Conservation (phyloP, 83 land plant species). For the Diphasiastrum complanatum region DNA sequence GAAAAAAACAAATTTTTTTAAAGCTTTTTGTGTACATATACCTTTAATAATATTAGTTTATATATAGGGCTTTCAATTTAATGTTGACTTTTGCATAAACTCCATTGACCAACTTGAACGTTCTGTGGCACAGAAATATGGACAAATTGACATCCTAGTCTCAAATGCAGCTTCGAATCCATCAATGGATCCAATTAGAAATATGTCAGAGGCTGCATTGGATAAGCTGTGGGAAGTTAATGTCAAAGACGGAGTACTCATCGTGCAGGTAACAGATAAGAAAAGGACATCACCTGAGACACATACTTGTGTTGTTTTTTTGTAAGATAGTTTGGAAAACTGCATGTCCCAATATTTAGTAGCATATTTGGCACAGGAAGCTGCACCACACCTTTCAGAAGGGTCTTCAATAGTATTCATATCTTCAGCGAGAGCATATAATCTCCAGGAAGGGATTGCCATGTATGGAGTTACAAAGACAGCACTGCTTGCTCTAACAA, state of each 20-base stretch:
- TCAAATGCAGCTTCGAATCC: constrained; percentile 3
- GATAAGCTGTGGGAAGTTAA: too few species aligned
- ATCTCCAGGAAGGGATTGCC: not conserved
- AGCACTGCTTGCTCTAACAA: not conserved
- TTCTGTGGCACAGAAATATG: too few species aligned
- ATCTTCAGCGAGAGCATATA: not conserved
- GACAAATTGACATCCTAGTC: too few species aligned
- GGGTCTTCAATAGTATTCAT: not conserved
- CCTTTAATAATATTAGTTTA: too few species aligned
- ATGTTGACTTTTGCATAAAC: too few species aligned
- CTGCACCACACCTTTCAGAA: not conserved
- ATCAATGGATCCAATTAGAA: not conserved
- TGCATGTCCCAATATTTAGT: too few species aligned
- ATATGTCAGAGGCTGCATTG: too few species aligned
- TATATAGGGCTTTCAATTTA: too few species aligned
- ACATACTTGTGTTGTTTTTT: not conserved
- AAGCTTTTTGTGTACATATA: too few species aligned
- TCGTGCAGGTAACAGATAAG: not conserved
- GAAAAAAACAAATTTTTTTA: not conserved
- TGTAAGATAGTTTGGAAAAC: not conserved
- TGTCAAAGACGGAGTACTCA: not conserved
- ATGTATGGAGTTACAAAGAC: constrained; percentile 2
- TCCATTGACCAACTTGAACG: too few species aligned
- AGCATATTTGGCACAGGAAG: not conserved
- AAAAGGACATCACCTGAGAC: too few species aligned